Base-by-base conservation (phyloP, 768 basidiomycete species). In the Mycena latifolia region DNA sequence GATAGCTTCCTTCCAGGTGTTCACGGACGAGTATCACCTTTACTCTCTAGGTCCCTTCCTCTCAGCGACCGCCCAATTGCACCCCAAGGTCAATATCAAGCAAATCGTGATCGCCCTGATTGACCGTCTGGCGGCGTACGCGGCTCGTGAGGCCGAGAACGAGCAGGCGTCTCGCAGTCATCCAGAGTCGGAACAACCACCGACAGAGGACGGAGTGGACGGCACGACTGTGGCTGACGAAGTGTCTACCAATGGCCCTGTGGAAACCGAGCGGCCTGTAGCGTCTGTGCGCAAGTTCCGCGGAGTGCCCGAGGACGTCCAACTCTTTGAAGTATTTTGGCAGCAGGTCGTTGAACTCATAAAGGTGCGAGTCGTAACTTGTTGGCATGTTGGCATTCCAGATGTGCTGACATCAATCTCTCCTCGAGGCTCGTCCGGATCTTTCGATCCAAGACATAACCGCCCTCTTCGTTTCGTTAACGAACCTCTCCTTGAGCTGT, bases 11-110 rank as follows among this genome's bases (percentile, higher is more conserved):
- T 60, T 24, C 17, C 70, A 95, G 94, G 97, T 99, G 20, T 99
- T 99, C 78, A 95, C 97, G 14, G 96, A 99, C 78, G 97, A 99
- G 76, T 99, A 99, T 80, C 98, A 99, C 74, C 87, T 99, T 0
- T 93, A 97, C 74, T 91, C 95, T 0, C 89, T 99, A n/a, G 93
- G 93, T 0, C 95, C 95, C 0, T 99, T 99, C 88, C 88, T 99
- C 27, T 92, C 93, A 11, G 95, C 98, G 0, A 98, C 96, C 0
- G 96, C 98, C 0, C 95, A 96, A 70, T 86, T 99, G 3, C 98
- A 99, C 76, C 96, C 96, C 54, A 95, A 97, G 76, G 98, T 99
- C 73, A 98, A 98, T 79, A 99, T 99, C 82, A 99, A 99, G 80
- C 88, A 92, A 68, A 99, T 99, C 70, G 98, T 99, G 60, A 99